Evolutionary conservation across 202 grass and related monocot species (phyloP), one percentile per base, ranked within the genome.

Genomic region (Panicum hallii): DNA sequence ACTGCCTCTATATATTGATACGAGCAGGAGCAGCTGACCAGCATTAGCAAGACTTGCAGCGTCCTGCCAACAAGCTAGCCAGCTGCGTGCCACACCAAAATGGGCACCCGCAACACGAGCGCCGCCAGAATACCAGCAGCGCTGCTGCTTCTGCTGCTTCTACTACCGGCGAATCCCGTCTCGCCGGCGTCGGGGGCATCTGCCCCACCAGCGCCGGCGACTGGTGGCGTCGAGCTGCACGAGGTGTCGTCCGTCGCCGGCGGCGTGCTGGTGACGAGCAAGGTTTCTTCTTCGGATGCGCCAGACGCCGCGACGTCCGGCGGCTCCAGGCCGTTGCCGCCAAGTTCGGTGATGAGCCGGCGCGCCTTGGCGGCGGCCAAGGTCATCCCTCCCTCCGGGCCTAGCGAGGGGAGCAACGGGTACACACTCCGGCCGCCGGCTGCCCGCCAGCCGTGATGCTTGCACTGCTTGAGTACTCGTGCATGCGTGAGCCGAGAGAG

Each of bases 371-470:
- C 57, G 23, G 23, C 13, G 57, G 23, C 1, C 14, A 63, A 46
- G 23, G 9, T 28, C 62, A 41, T 67, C 28, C 77, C 77, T 67
- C 62, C 62, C 3, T 79, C 77, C 7, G 77, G 46, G 47, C 77
- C 62, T 5, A 79, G 63, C 43, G 0, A 49, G 0, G 23, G 75
- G 0, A 8, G 38, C 75, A 34, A 78, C 75, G 6, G 0, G 2
- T 4, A 41, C 50, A 5, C 5, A 2, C 17, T 11, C 48, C 14
- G 14, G 47, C 28, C 8, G 7, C 70, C 70, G 63, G 7, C 56
- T 8, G 3, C 36, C 36, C 36, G 4, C 5, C 36, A 38, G 36
- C 32, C 32, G 14, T 32, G 47, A 72, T 28, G 69, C 23, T 72
- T 50, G 26, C 26, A 26, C 26, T 26, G 45, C 52, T 20, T 3